Evolutionary conservation across 345 rosid species (phyloP).

Genomic region (Gossypioides kirkii): DNA sequence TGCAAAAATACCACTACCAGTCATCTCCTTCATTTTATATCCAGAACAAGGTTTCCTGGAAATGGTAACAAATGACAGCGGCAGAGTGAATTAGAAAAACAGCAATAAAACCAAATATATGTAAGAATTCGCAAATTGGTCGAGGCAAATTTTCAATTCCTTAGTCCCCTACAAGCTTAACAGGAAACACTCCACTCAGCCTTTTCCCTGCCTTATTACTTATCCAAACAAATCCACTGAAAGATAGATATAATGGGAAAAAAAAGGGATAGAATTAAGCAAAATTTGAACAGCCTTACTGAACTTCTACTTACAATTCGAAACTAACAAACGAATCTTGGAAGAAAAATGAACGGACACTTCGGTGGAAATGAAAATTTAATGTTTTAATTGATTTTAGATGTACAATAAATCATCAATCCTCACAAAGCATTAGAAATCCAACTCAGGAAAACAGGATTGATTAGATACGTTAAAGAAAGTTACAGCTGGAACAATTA

Average conservation of each 20-base stretch:
- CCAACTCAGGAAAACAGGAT: neutral
- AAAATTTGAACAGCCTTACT: neutral
- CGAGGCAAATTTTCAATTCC: neutral
- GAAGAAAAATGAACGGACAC: too few relatives aligned
- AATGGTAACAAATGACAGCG: slow-evolving; percentile 4
- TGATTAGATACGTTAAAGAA: neutral
- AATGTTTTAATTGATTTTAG: neutral
- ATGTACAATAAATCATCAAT: neutral
- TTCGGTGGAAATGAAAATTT: neutral
- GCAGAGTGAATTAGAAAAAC: neutral
- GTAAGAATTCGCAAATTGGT: neutral
- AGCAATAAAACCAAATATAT: neutral
- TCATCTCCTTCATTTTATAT: slow-evolving; percentile 87
- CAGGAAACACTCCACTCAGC: too few relatives aligned
- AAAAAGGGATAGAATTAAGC: neutral
- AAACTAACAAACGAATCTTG: neutral
- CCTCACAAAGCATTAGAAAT: neutral
- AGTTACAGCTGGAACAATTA: neutral
- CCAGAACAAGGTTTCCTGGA: slow-evolving; percentile 92
- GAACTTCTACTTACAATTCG: neutral
- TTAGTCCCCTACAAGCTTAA: neutral
- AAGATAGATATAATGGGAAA: neutral
- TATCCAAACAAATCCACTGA: neutral
- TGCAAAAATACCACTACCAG: slow-evolving; percentile 90
- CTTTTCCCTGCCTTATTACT: too few relatives aligned